A percentile compares a stretch with the other conserved stretches of the same genome.
phyloP scores from a whole-genome alignment of 2,329 filamentous ascomycete genomes.

The Cladobotryum protrusum region DNA sequence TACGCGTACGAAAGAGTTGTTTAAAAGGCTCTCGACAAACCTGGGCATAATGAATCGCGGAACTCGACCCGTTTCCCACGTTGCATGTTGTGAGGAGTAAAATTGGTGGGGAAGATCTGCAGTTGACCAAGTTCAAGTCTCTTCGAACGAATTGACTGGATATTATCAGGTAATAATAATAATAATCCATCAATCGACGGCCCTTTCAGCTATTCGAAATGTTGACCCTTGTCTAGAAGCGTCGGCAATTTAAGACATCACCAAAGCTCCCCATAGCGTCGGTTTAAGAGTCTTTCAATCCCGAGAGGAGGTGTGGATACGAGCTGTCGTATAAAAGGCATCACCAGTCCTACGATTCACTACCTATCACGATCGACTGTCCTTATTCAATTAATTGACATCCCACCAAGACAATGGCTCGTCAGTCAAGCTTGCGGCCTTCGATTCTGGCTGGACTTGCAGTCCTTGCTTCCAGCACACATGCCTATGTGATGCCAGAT shows the following conservation, averaged over 20 bases:
- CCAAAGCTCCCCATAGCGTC: too few species aligned
- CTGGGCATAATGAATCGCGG: not conserved
- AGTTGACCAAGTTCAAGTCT: too few species aligned
- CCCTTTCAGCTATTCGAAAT: not conserved
- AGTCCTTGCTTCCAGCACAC: not conserved
- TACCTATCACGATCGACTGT: not conserved
- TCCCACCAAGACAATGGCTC: not conserved
- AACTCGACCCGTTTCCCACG: too few species aligned
- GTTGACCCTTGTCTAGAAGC: not conserved
- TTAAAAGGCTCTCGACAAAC: too few species aligned
- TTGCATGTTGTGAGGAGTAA: too few species aligned
- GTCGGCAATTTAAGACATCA: not conserved
- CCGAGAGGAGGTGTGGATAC: not conserved
- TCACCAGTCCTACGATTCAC: not conserved
- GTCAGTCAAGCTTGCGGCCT: not conserved
- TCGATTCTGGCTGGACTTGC: conserved; percentile 2
- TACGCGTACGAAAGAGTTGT: too few species aligned
- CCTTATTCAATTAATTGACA: not conserved
- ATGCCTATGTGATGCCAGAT: conserved; percentile 8
- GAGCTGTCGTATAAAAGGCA: not conserved
- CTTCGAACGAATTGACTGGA: too few species aligned
- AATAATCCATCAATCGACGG: too few species aligned
- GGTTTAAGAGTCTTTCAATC: not conserved
- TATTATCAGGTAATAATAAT: too few species aligned
- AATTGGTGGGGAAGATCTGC: too few species aligned